Conservation (phyloP, 164 flowering plant species). For the Magnolia kwangsiensis region DNA sequence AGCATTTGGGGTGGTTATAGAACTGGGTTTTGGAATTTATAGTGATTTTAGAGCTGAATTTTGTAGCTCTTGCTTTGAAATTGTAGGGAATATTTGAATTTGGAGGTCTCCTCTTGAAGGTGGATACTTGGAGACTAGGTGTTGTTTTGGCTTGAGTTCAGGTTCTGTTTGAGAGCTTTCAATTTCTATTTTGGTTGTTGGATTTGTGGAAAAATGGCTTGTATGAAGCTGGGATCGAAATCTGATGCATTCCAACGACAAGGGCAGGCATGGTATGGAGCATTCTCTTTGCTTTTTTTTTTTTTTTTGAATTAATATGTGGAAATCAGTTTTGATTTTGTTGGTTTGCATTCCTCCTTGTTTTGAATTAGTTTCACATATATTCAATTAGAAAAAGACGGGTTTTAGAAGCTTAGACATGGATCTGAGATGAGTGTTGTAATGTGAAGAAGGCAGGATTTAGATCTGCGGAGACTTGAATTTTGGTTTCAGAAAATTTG, state of each 20-base stretch:
- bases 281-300: not conserved
- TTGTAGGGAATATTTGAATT: not conserved
- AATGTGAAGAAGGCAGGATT: not conserved
- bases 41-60: constrained; percentile 4
- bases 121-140: not conserved
- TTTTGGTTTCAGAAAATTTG: not conserved
- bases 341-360: not conserved
- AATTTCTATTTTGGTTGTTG: not conserved
- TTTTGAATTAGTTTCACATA: not conserved
- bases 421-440: not conserved
- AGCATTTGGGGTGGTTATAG: constrained; percentile 5
- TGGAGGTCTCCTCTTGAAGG: not conserved
- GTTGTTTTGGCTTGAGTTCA: not conserved
- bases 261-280: constrained; percentile 88
- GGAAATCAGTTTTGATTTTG: not conserved
- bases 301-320: not conserved
- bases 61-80: not conserved
- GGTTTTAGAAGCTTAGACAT: too few species aligned
- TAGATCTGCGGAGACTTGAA: not conserved
- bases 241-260: constrained; percentile 73
- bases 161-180: not conserved
- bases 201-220: constrained; percentile 48
- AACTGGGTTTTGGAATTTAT: constrained; percentile 9
- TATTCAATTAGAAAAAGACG: not conserved
- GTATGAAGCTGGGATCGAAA: constrained; percentile 92